These are phyloP conservation scores for Boechera stricta DNA, from an alignment of 345 rosid genomes.

Conservation along the genomic window DNA sequence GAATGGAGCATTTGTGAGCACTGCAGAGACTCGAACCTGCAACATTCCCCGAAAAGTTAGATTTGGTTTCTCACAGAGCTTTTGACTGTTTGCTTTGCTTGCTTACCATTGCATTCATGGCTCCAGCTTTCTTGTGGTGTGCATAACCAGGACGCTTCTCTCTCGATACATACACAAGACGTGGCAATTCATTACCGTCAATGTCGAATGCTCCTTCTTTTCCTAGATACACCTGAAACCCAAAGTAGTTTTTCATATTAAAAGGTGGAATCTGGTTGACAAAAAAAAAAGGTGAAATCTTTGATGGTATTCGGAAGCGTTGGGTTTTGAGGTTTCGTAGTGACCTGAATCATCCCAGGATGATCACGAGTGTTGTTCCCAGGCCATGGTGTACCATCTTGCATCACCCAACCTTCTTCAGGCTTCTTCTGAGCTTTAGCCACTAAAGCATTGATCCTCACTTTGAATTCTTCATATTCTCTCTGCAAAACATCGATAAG, in stretches of 20 bases:
- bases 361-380: constrained; percentile 99
- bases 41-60: not conserved
- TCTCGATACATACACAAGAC: constrained; percentile 93
- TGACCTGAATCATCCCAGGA: constrained; percentile 99
- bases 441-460: constrained; percentile 86
- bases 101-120: constrained; percentile 92
- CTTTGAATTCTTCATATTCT: constrained; percentile 98
- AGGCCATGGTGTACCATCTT: constrained; percentile 99
- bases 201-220: constrained; percentile 91
- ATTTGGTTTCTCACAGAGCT: not conserved
- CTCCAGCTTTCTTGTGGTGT: constrained; percentile 99
- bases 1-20: constrained; percentile 93
- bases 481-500: constrained; percentile 54
- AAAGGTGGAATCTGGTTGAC: not conserved
- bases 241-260: not conserved
- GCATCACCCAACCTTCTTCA: constrained; percentile 99
- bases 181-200: constrained; percentile 88
- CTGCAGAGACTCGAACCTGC: constrained; percentile 96
- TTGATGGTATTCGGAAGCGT: constrained; percentile 7
- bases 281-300: not conserved
- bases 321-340: not conserved
- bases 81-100: not conserved
- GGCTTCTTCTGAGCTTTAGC: constrained; percentile 95
- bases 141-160: constrained; percentile 94
- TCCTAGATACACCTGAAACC: constrained; percentile 84